A percentile compares a stretch with the other conserved stretches of the same genome.
These are phyloP conservation scores for Plicaturopsis crispa DNA, from an alignment of 768 basidiomycete species.

Conservation along the genomic window DNA sequence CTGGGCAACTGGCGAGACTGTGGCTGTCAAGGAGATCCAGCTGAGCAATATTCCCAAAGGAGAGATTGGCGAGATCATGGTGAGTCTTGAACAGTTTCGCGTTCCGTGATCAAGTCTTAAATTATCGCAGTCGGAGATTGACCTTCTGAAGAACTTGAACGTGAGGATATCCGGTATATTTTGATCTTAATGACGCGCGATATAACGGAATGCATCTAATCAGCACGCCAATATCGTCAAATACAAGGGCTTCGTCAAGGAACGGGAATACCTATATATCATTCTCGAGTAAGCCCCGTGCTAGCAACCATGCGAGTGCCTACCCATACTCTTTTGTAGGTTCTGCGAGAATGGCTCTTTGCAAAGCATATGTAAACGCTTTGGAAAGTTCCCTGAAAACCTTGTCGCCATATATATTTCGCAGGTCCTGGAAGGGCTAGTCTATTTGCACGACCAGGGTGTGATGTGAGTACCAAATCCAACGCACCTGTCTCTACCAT, in stretches of 20 bases:
- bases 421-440: slow-evolving; percentile 91
- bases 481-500: too few relatives aligned
- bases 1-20: slow-evolving; percentile 96
- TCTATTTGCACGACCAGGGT: slow-evolving; percentile 98
- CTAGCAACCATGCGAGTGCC: neutral
- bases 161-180: slow-evolving; percentile 37
- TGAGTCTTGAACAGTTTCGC: slow-evolving; percentile 23
- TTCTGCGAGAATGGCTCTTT: slow-evolving; percentile 99
- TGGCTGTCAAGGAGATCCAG: slow-evolving; percentile 97
- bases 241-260: slow-evolving; percentile 97
- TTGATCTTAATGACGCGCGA: neutral
- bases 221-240: slow-evolving; percentile 98
- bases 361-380: slow-evolving; percentile 91
- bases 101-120: neutral
- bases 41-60: slow-evolving; percentile 88
- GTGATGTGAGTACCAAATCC: too few relatives aligned
- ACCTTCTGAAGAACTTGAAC: slow-evolving; percentile 93
- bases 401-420: slow-evolving; percentile 96
- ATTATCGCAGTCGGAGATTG: slow-evolving; percentile 78
- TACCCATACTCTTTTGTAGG: slow-evolving; percentile 25
- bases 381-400: slow-evolving; percentile 97
- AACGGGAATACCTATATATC: slow-evolving; percentile 90
- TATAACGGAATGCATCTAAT: slow-evolving; percentile 1
- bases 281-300: slow-evolving; percentile 77
- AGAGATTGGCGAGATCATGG: slow-evolving; percentile 97